Percentiles rank a stretch among this genome's conserved stretches.
These are phyloP conservation scores for Phylloporus sp. DNA, from an alignment of 768 basidiomycete species.

Conservation along the genomic window DNA sequence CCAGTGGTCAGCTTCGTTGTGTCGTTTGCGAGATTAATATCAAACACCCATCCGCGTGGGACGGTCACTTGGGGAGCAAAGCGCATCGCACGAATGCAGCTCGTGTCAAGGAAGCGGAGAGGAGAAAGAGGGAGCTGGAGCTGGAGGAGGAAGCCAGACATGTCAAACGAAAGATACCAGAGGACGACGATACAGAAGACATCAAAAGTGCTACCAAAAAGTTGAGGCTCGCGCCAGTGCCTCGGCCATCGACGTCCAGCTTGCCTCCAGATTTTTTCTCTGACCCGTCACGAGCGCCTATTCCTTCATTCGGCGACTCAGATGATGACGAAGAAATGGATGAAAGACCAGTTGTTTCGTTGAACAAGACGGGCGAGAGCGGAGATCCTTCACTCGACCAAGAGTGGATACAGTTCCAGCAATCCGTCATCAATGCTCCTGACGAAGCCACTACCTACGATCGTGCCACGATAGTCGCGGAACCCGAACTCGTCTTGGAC, in stretches of 20 bases:
- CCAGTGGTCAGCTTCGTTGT: slow-evolving; percentile 68
- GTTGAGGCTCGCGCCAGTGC: slow-evolving; percentile 21
- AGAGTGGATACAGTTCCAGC: slow-evolving; percentile 75
- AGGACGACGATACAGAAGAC: slow-evolving; percentile 25
- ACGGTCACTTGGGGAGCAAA: slow-evolving; percentile 83
- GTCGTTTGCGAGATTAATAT: slow-evolving; percentile 56
- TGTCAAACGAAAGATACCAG: slow-evolving; percentile 32
- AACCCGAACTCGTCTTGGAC: slow-evolving; percentile 54
- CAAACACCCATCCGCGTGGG: slow-evolving; percentile 82
- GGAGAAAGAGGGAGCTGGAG: slow-evolving; percentile 35
- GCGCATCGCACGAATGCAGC: slow-evolving; percentile 65
- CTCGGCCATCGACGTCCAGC: slow-evolving; percentile 11
- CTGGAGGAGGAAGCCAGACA: slow-evolving; percentile 34
- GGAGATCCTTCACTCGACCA: slow-evolving; percentile 46
- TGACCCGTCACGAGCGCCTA: slow-evolving; percentile 56
- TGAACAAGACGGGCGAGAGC: neutral
- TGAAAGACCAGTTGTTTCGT: neutral
- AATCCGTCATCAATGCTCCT: slow-evolving; percentile 49
- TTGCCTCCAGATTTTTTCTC: slow-evolving; percentile 80
- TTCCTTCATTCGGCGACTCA: slow-evolving; percentile 33
- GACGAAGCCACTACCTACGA: slow-evolving; percentile 51
- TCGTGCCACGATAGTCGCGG: slow-evolving; percentile 67
- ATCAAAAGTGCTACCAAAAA: slow-evolving; percentile 26
- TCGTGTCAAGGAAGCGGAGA: slow-evolving; percentile 55
- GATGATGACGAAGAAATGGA: slow-evolving; percentile 41